Evolutionary conservation across 805 yeast species (phyloP), one percentile per base, ranked within the genome.

Genomic region (Monosporozyma unispora): DNA sequence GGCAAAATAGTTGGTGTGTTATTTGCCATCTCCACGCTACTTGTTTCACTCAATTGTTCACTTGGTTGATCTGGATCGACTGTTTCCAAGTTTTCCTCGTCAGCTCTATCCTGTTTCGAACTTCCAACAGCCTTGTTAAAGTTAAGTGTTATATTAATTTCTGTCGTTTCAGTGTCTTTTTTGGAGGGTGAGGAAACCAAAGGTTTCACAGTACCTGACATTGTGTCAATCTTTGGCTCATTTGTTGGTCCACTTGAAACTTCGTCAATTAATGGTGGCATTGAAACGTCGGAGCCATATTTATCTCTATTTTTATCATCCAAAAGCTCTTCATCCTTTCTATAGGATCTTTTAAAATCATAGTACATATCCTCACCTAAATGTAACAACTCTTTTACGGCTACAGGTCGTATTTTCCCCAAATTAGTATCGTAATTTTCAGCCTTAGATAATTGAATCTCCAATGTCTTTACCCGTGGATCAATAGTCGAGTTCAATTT

Each of bases 321-420:
- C 18, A 23, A 40, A 16, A 25, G 25, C 21, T 50, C 54, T 50
- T 64, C 69, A 4, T 49, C 44, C 18, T 54, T 55, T 46, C 53
- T 63, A 52, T 48, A 58, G 1, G 61, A 46, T 43, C 68, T 53
- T 39, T 53, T 60, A 43, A 54, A 62, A 54, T 61, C 66, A 47
- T 61, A 53, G 46, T 60, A 56, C 3, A 52, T 52, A 46, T 63
- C 67, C 14, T 48, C 46, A 3, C 58, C 57, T 14, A 49, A 37
- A 37, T 60, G 59, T 28, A 55, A 25, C 11, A 64, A 48, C 29
- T 60, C 64, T 42, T 62, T 63, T 45, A 60, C 41, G 37, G 52
- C 45, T 8, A 58, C 31, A 8, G 61, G 46, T 44, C 57, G 48
- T 18, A 60, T 55, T 19, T 51, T 46, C 8, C 41, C 11, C 12